Evolutionary conservation across 305 asterid species (phyloP).

Genomic region (Solanum chacoense): DNA sequence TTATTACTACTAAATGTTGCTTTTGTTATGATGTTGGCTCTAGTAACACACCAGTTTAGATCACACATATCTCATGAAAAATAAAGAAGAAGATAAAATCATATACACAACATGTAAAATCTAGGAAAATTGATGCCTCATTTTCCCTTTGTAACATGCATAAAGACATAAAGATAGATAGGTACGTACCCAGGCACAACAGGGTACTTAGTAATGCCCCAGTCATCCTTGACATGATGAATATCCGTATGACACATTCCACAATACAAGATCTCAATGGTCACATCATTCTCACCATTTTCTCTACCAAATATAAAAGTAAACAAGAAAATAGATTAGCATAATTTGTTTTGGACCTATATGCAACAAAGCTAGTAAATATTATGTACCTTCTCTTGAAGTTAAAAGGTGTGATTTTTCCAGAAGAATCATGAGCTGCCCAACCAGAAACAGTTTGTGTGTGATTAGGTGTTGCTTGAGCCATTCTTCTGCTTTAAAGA

Average conservation of each 20-base stretch:
- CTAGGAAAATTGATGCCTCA: background rate
- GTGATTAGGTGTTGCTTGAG: conserved; percentile 69
- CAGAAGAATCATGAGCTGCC: conserved; percentile 75
- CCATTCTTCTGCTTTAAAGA: conserved; percentile 22
- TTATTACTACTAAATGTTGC: background rate
- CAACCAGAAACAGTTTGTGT: conserved; percentile 67
- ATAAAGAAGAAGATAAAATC: background rate
- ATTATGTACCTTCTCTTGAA: conserved; percentile 63
- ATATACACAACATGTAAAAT: background rate
- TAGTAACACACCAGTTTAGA: background rate
- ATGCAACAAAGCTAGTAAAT: background rate
- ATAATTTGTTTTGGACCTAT: background rate
- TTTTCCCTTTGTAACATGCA: background rate
- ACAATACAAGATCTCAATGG: conserved; percentile 60
- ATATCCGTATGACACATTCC: conserved; percentile 92
- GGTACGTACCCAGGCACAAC: conserved; percentile 92
- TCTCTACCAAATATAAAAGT: conserved; percentile 27
- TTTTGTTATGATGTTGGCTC: background rate
- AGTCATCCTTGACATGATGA: conserved; percentile 29
- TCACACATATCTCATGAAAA: background rate
- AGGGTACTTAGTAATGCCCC: conserved; percentile 66
- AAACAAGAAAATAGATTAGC: background rate
- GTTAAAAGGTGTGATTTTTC: conserved; percentile 51
- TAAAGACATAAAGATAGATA: background rate
- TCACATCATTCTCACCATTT: conserved; percentile 67